Base-by-base conservation (phyloP, 495 filamentous ascomycete species). In the Neurospora tetrasperma region DNA sequence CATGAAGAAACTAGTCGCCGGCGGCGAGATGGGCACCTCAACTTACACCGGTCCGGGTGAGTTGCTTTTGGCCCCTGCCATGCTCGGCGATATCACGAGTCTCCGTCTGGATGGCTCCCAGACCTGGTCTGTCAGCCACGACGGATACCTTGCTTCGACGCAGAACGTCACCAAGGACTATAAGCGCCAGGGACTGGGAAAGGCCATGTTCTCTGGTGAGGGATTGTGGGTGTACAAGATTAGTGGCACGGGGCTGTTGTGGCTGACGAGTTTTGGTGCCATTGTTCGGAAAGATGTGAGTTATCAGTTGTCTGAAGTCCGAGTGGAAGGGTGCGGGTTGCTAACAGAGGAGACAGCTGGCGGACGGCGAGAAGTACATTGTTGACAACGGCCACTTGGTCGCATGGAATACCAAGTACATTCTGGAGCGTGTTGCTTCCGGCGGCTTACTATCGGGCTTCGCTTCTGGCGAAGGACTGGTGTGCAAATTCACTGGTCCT, bases 381-480 rank as follows among this genome's bases (percentile, higher is more conserved):
- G 89, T 99, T 70, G 94, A 99, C 77, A 99, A 99, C 77, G 95
- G 94, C 11, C 94, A 99, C 75, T 84, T 99, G 7, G 94, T 99
- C 1, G 96, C 96, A 5, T 99, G 96, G 96, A 98, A 98, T 78
- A 95, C 93, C 80, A 92, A 96, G 74, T 99, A 98, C 78, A 84
- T 90, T 12, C 88, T 98, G 66, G 93, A 97, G 82, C 91, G 96
- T 10, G 92, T 94, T 12, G 89, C 96, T 0, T 94, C 91, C 23
- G 96, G 96, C 14, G 96, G 96, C 35, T 89, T 99, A 62, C 90
- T 98, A 7, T 94, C 92, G 35, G 88, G 89, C 35, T 81, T 96
- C 27, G 89, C 89, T 42, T 89, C 92, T 3, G 90, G 88, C 4
- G 96, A 99, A 83, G 96, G 96, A 4, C 81, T 97, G 62, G 94